These are phyloP conservation scores for Synura sp. DNA, from an alignment of 352 stramenopile species.

Conservation along the genomic window DNA sequence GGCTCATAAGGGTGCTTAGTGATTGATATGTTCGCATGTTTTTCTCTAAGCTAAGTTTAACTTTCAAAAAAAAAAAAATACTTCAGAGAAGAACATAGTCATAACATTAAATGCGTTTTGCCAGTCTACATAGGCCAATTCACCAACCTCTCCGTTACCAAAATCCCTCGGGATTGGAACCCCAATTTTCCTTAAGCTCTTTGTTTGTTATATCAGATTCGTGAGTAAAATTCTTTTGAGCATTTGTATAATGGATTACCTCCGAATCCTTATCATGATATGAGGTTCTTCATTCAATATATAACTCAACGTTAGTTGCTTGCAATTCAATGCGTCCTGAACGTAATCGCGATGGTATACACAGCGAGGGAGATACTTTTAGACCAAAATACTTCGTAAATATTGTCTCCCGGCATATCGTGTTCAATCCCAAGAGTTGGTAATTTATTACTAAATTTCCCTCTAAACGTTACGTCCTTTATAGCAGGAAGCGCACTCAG, in stretches of 20 bases:
- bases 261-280: too few relatives aligned
- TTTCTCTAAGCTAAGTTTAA: too few relatives aligned
- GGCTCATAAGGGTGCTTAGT: too few relatives aligned
- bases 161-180: background rate
- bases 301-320: background rate
- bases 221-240: background rate
- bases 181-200: background rate
- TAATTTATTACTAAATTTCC: conserved; percentile 17
- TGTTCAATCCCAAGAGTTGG: background rate
- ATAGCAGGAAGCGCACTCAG: background rate
- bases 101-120: conserved; percentile 1
- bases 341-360: background rate
- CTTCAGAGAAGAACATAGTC: conserved; percentile 19
- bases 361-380: background rate
- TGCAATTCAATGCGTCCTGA: background rate
- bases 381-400: conserved; percentile 2
- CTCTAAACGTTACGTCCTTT: background rate
- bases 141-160: background rate
- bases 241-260: too few relatives aligned
- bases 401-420: conserved; percentile 7
- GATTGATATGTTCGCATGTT: too few relatives aligned
- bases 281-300: background rate
- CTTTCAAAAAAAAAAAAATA: too few relatives aligned
- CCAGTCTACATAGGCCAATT: conserved; percentile 27
- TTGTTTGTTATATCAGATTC: conserved; percentile 9